Base-by-base conservation (phyloP, 768 basidiomycete genomes). In the Chalciporus sphaerocephalus region DNA sequence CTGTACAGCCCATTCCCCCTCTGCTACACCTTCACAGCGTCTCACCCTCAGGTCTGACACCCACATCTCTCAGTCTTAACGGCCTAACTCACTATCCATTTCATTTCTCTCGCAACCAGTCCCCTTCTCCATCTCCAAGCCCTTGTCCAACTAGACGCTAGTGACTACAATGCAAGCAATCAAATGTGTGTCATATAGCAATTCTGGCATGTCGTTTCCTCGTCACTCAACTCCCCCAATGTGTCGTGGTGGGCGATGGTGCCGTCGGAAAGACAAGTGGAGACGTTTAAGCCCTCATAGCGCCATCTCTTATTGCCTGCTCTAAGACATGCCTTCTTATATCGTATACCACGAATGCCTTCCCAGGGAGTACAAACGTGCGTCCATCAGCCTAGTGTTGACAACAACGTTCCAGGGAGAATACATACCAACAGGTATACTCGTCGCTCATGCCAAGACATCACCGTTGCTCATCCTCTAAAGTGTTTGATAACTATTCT, bases 401-500 rank as follows among this genome's bases (percentile, higher is more conserved):
- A 67, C 40, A 22, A 13, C 20, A 25, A 54, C 55, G 42, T 38
- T 50, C 35, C 58, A 94, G 90, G 92, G 92, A 72, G 92, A 95
- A 72, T 95, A 95, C 74, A 91, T 95, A 67, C 92, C 92, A 58
- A 95, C 90, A 68, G 90, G 90, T 90, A 66, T 54, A 72, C 46
- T 46, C 28, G 21, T 30, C 41, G 23, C 30, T 47, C 48, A 18
- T 44, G 12, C 20, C 20, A 40, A 42, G 16, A 17, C 11, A 32
- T 33, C 20, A 41, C 24, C 38, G 20, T 45, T 50, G 21, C 54
- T 56, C 15, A 57, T 40, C 43, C 47, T 25, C 36, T 39, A 41
- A 64, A 86, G 96, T 99, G 32, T 99, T 98, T 67, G 96, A 98
- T 73, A 98, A 98, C 74, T 98, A 96, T 65, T 93, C 91, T 44